phyloP scores from a whole-genome alignment of 306 rosid genomes.

The Psophocarpus tetragonolobus region DNA sequence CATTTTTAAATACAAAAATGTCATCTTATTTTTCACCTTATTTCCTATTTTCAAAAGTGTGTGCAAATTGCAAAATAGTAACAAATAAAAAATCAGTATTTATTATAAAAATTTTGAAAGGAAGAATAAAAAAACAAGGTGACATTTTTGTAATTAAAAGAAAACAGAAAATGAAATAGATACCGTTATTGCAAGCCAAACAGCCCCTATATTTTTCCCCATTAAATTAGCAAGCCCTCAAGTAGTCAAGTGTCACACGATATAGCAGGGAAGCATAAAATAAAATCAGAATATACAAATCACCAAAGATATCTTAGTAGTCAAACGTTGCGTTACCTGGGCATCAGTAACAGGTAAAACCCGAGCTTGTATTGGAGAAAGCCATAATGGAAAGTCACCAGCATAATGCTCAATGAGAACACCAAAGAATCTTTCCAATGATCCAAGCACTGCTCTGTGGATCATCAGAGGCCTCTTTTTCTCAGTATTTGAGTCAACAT shows the following conservation, averaged over 20 bases:
- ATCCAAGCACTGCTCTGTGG: slow-evolving; percentile 98
- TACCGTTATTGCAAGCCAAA: neutral
- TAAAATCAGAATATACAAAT: neutral
- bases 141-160: neutral
- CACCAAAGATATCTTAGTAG: slow-evolving; percentile 15
- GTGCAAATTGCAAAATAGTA: neutral
- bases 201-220: neutral
- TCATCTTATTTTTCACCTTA: neutral
- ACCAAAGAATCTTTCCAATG: slow-evolving; percentile 93
- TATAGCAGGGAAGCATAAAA: neutral
- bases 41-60: neutral
- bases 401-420: slow-evolving; percentile 96
- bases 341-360: slow-evolving; percentile 86
- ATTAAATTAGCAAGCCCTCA: neutral
- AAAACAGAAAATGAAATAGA: neutral
- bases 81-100: neutral
- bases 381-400: slow-evolving; percentile 97
- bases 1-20: neutral
- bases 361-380: slow-evolving; percentile 91
- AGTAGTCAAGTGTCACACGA: neutral
- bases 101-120: neutral
- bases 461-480: slow-evolving; percentile 90
- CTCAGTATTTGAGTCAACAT: slow-evolving; percentile 80
- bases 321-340: slow-evolving; percentile 59
- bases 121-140: neutral